These are phyloP conservation scores for Blastomyces parvus DNA, from an alignment of 2,329 filamentous ascomycete species.

Conservation along the genomic window DNA sequence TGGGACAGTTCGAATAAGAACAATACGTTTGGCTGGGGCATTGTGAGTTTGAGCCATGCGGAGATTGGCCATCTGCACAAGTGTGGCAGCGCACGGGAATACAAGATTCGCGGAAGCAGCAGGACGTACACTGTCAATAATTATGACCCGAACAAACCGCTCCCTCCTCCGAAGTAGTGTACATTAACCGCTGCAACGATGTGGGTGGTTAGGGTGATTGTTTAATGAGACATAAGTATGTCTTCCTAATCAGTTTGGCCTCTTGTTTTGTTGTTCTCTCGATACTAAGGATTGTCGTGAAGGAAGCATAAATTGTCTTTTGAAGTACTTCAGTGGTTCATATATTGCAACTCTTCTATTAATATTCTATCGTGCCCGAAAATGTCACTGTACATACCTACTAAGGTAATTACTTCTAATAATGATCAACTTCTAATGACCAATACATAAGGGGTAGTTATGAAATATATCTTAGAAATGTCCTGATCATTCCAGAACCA, in stretches of 20 bases:
- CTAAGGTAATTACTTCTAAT: not conserved
- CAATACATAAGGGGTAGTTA: not conserved
- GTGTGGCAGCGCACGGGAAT: slow-evolving; percentile 6
- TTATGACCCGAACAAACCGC: not conserved
- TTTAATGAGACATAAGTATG: not conserved
- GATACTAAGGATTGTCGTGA: not conserved
- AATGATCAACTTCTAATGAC: not conserved
- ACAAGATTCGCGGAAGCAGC: slow-evolving; percentile 1
- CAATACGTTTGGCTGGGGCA: slow-evolving; percentile 1
- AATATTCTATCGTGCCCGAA: not conserved
- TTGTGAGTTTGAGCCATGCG: slow-evolving; percentile 1
- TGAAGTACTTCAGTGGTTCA: not conserved
- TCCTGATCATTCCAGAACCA: not conserved
- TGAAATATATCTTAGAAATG: not conserved
- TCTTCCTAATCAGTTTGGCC: not conserved
- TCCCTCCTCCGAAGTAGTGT: not conserved
- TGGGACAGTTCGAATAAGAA: slow-evolving; percentile 6
- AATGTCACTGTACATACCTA: not conserved
- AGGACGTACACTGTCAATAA: not conserved
- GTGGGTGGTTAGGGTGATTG: not conserved
- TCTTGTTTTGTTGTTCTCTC: not conserved
- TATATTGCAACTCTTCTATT: not conserved
- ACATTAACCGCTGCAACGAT: not conserved
- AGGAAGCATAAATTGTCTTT: not conserved
- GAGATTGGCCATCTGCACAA: slow-evolving; percentile 7